Conservation (phyloP, 768 basidiomycete species). For the Lactifluus echinatus region DNA sequence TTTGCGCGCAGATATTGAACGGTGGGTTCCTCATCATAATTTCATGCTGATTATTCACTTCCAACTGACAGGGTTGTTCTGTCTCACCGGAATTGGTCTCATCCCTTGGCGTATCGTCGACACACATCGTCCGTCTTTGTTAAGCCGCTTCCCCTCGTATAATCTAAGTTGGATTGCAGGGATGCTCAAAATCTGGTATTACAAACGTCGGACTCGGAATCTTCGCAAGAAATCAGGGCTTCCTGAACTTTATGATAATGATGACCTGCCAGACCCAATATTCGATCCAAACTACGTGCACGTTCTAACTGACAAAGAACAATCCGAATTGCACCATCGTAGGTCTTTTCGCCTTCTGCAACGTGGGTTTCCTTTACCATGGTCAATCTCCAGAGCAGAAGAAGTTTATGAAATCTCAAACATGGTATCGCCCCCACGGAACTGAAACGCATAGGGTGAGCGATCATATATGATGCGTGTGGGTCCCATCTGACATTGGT, state of each 20-base stretch:
- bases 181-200: constrained; percentile 64
- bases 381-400: constrained; percentile 44
- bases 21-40: constrained; percentile 32
- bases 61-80: constrained; percentile 51
- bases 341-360: constrained; percentile 23
- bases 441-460: constrained; percentile 69
- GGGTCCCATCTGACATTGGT: constrained; percentile 27
- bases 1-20: constrained; percentile 67
- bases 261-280: constrained; percentile 74
- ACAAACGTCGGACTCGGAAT: constrained; percentile 50
- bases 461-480: constrained; percentile 10
- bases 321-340: constrained; percentile 59
- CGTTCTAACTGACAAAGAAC: constrained; percentile 57
- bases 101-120: constrained; percentile 70
- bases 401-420: constrained; percentile 61
- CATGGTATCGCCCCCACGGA: constrained; percentile 83
- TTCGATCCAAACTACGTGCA: constrained; percentile 66
- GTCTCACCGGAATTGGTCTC: constrained; percentile 69
- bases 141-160: not conserved
- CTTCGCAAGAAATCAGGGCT: constrained; percentile 56
- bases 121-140: constrained; percentile 48
- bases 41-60: not conserved
- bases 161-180: constrained; percentile 33
- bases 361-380: constrained; percentile 2
- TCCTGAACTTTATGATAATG: constrained; percentile 59